These are phyloP conservation scores for Trametes coccinea DNA, from an alignment of 768 basidiomycete species.

Conservation along the genomic window DNA sequence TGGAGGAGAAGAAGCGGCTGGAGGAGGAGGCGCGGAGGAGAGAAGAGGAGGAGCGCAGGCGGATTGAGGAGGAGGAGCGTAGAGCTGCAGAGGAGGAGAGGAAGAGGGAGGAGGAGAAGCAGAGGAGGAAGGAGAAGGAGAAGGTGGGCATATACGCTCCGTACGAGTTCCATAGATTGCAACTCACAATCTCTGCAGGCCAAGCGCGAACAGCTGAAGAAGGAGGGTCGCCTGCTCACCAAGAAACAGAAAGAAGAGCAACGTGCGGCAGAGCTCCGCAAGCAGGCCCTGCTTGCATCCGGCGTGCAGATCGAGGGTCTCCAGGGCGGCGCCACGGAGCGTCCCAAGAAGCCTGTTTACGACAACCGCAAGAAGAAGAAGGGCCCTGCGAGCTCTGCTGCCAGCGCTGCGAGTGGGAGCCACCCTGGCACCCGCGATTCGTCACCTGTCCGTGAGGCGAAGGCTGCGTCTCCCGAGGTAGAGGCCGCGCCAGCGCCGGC, in stretches of 20 bases:
- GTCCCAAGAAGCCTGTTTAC: conserved; percentile 78
- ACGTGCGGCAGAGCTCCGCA: conserved; percentile 86
- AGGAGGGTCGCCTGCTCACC: conserved; percentile 93
- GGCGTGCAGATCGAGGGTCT: conserved; percentile 91
- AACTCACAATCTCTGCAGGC: conserved; percentile 47
- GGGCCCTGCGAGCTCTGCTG: conserved; percentile 11
- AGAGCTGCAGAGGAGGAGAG: conserved; percentile 73
- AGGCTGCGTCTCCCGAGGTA: conserved; percentile 37
- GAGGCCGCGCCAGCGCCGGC: conserved; percentile 27
- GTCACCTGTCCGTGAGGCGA: conserved; percentile 26
- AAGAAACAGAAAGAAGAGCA: conserved; percentile 96
- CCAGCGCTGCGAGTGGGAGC: conserved; percentile 21
- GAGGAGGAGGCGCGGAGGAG: conserved; percentile 78
- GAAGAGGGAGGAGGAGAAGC: conserved; percentile 80
- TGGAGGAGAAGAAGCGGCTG: conserved; percentile 88
- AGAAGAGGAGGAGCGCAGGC: conserved; percentile 76
- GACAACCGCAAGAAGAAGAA: conserved; percentile 79
- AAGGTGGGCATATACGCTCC: conserved; percentile 50
- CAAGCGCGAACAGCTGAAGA: conserved; percentile 87
- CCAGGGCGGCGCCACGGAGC: conserved; percentile 46
- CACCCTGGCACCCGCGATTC: conserved; percentile 30
- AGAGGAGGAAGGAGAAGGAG: conserved; percentile 83
- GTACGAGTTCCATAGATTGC: conserved; percentile 1
- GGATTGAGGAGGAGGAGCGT: conserved; percentile 90
- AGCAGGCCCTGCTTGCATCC: conserved; percentile 85